Percentiles rank a stretch among this genome's conserved stretches.
Conservation (phyloP, 768 basidiomycete species). For the Lactarius akahatsu region DNA sequence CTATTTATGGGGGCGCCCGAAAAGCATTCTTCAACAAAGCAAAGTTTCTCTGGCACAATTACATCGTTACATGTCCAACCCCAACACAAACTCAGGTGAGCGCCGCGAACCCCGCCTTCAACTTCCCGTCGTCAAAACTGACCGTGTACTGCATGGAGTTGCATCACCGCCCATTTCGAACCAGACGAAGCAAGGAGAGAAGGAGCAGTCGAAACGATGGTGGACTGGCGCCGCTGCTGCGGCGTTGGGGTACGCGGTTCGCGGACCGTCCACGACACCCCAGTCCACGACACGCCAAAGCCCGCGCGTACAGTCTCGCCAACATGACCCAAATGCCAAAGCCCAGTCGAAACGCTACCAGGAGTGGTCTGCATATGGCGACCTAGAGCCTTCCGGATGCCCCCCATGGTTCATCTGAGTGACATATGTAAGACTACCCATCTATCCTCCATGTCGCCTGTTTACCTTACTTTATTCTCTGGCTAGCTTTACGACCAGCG, state of each 20-base stretch:
- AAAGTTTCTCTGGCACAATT: no score
- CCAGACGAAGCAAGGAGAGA: background rate
- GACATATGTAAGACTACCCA: background rate
- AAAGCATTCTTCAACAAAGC: background rate
- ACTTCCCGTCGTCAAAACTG: background rate
- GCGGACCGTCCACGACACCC: background rate
- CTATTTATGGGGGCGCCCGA: conserved; percentile 8
- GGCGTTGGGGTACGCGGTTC: background rate
- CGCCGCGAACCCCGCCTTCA: no score
- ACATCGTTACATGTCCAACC: conserved; percentile 7
- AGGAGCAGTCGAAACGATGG: background rate
- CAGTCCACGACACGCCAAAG: background rate
- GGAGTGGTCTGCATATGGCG: conserved; percentile 16
- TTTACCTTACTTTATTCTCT: background rate
- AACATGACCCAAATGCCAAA: conserved; percentile 6
- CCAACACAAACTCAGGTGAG: conserved; percentile 18
- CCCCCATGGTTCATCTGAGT: conserved; percentile 18
- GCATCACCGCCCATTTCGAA: background rate
- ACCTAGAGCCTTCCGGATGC: conserved; percentile 19
- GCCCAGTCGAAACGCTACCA: conserved; percentile 3
- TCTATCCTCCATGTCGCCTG: background rate
- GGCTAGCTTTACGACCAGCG: background rate
- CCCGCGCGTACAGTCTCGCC: background rate
- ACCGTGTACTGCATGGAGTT: background rate
- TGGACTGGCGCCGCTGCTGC: background rate